Conservation (phyloP, 1,139 yeast genomes). For the Candida labiduridarum region DNA sequence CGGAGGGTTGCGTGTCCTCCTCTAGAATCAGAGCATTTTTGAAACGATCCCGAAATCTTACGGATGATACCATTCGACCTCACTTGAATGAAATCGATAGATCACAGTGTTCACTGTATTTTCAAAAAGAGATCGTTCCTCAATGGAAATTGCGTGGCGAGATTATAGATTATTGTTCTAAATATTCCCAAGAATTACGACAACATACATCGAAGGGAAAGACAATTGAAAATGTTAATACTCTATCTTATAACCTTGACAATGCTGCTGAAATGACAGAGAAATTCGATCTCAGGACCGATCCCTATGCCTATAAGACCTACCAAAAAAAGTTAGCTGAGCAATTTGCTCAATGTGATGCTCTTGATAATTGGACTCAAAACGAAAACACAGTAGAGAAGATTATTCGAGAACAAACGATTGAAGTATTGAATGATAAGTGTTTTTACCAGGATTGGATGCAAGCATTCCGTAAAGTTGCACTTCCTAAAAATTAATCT, state of each 20-base stretch:
- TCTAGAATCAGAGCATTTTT: slow-evolving; percentile 41
- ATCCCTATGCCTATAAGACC: slow-evolving; percentile 42
- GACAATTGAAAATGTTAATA: neutral
- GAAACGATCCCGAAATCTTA: slow-evolving; percentile 37
- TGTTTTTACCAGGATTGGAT: slow-evolving; percentile 44
- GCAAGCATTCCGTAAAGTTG: slow-evolving; percentile 10
- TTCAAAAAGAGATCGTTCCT: slow-evolving; percentile 30
- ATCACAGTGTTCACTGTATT: slow-evolving; percentile 32
- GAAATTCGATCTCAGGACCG: slow-evolving; percentile 37
- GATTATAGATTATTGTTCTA: slow-evolving; percentile 33
- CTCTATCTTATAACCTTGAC: slow-evolving; percentile 5
- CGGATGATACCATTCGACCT: slow-evolving; percentile 43
- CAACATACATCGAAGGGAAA: slow-evolving; percentile 6
- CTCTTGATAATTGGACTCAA: slow-evolving; percentile 39
- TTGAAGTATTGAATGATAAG: slow-evolving; percentile 35
- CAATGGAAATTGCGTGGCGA: slow-evolving; percentile 40
- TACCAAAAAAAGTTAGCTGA: slow-evolving; percentile 24
- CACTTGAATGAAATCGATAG: slow-evolving; percentile 35
- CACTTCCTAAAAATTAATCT: neutral
- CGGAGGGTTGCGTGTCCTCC: slow-evolving; percentile 36
- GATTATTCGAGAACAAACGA: slow-evolving; percentile 38
- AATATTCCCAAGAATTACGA: slow-evolving; percentile 28
- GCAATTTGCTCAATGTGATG: slow-evolving; percentile 29
- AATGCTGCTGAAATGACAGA: slow-evolving; percentile 10
- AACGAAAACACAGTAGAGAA: slow-evolving; percentile 39